Evolutionary conservation across 345 rosid species (phyloP), one percentile per base, ranked within the genome.

Genomic region (Mercurialis annua): DNA sequence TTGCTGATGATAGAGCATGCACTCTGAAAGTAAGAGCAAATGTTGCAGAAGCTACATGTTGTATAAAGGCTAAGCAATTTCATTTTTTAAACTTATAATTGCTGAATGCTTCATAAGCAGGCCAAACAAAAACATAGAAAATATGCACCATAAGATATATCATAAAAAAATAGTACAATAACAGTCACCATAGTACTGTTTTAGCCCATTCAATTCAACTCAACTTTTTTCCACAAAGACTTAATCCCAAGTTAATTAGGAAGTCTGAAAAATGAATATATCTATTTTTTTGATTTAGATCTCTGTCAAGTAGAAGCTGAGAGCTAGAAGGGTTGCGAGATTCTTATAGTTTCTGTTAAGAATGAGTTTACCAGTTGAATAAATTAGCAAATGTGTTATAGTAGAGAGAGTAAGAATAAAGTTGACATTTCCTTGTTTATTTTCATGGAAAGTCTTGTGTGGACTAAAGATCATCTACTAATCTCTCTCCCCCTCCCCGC

Each of bases 1-100:
- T 31, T 51, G 63, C 16, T 46, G 44, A 47, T 20, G 17, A 36
- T 47, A 49, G 52, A 69, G 14, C 17, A 60, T 50, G 56, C 11
- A 21, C 16, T 57, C 42, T 33, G 15, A 59, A 53, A 29, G 3
- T 66, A 40, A 29, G 20, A 44, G 52, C 53, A 43, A 66, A 20
- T 34, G 18, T 21, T 24, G 33, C 34, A 8, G 48, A 27, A 0
- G 27, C 12, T 30, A 65, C 15, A 12, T 1, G 1, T 16, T 11
- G 21, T 12, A 51, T 56, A 17, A 56, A n/a, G 38, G 31, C 16
- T 23, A 10, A 26, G 18, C 59, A 44, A 44, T 11, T 16, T 44
- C 17, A 44, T 44, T 4, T 10, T 44, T 44, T 44, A 6, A 44
- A 1, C 49, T 44, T 0, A 3, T 44, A 44, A 44, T 44, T 21